Evolutionary conservation across 1,284 basidiomycete species (phyloP).

Genomic region (Apiotrichum gamsii): DNA sequence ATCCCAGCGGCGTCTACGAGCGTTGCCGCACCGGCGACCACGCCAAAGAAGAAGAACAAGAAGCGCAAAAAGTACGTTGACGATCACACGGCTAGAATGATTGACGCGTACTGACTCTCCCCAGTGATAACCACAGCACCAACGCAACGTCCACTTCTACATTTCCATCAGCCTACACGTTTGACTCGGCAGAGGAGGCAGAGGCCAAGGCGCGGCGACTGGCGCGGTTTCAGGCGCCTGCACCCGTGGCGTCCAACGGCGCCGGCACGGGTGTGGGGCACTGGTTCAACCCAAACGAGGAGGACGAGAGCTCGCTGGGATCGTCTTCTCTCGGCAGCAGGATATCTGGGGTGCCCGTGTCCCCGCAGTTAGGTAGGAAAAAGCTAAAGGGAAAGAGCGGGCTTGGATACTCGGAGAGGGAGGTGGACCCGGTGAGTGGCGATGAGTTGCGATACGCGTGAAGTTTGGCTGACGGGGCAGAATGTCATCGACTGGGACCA

Average conservation of each 20-base stretch:
- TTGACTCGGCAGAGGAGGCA: slow-evolving; percentile 25
- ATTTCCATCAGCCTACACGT: slow-evolving; percentile 21
- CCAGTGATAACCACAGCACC: no score
- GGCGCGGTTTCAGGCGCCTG: slow-evolving; percentile 32
- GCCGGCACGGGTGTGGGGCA: slow-evolving; percentile 13
- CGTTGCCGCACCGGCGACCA: background rate
- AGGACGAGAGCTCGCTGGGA: no score
- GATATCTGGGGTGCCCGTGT: slow-evolving; percentile 2
- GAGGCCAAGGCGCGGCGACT: slow-evolving; percentile 38
- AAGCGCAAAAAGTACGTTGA: slow-evolving; percentile 37
- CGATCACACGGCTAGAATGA: no score
- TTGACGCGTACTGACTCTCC: slow-evolving; percentile 1
- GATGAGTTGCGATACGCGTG: background rate
- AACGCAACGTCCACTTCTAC: background rate
- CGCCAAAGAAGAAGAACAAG: slow-evolving; percentile 23
- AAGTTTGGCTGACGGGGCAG: slow-evolving; percentile 47
- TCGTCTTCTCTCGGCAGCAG: slow-evolving; percentile 10
- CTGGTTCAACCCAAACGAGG: slow-evolving; percentile 28
- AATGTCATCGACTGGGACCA: slow-evolving; percentile 97
- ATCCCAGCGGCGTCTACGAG: background rate
- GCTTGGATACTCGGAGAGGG: slow-evolving; percentile 33
- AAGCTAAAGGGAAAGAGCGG: slow-evolving; percentile 37
- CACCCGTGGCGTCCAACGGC: background rate
- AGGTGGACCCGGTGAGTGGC: slow-evolving; percentile 50
- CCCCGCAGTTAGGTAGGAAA: slow-evolving; percentile 24